Conservation (phyloP, 192 early-diverging fungal genomes). For the Coemansia sp. region DNA sequence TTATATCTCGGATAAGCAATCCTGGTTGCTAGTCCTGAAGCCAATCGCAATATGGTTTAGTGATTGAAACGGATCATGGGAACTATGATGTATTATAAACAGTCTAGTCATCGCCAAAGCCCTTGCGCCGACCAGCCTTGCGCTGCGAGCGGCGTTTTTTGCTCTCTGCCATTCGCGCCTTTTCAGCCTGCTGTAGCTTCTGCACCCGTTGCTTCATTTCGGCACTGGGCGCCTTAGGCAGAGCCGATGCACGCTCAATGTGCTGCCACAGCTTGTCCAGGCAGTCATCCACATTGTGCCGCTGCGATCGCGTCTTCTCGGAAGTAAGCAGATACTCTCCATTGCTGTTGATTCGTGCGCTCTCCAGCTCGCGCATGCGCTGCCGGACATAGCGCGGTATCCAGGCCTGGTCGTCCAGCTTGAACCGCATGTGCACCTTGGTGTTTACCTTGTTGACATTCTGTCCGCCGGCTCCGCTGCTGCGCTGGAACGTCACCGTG, state of each 20-base stretch:
- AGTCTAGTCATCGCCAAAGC: conserved; percentile 39
- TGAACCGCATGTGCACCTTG: conserved; percentile 79
- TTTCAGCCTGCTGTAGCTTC: conserved; percentile 59
- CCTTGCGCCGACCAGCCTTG: conserved; percentile 62
- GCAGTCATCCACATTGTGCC: conserved; percentile 77
- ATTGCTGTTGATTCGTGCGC: conserved; percentile 61
- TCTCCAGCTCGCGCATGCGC: conserved; percentile 57
- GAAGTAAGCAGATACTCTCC: conserved; percentile 76
- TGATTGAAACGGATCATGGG: background rate
- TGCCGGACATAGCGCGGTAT: conserved; percentile 69
- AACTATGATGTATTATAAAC: background rate
- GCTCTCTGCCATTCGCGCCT: conserved; percentile 56
- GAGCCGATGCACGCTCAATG: conserved; percentile 59
- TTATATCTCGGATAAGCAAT: background rate
- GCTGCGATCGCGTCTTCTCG: conserved; percentile 71
- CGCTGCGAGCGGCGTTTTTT: conserved; percentile 67
- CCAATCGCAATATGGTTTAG: too few species aligned
- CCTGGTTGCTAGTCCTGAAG: too few species aligned
- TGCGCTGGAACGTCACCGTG: conserved; percentile 61
- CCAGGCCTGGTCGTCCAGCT: conserved; percentile 65
- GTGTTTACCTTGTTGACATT: conserved; percentile 94
- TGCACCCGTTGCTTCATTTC: conserved; percentile 61
- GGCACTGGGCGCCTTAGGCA: conserved; percentile 65
- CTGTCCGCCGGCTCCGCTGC: conserved; percentile 86
- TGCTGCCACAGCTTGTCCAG: conserved; percentile 65